These are phyloP conservation scores for Multifurca ochricompacta DNA, from an alignment of 768 basidiomycete genomes.

Conservation along the genomic window DNA sequence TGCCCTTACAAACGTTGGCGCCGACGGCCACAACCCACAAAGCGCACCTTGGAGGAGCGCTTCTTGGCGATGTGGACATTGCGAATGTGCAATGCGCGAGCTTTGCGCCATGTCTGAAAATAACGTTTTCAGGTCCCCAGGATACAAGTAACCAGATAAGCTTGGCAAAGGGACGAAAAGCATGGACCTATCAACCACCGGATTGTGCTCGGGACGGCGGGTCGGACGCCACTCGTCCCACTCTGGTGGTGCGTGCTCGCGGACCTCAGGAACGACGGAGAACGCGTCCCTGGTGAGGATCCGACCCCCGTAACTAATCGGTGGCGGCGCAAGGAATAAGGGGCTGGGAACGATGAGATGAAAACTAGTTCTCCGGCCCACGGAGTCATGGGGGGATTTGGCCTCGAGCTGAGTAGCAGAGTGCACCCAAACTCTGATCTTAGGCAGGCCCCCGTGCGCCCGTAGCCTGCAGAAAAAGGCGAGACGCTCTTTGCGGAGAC, in stretches of 20 bases:
- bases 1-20: slow-evolving; percentile 2
- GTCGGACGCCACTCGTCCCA: slow-evolving; percentile 11
- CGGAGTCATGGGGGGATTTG: slow-evolving; percentile 4
- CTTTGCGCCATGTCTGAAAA: slow-evolving; percentile 2
- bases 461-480: slow-evolving; percentile 7
- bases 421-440: background rate
- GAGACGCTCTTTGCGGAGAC: slow-evolving; percentile 11
- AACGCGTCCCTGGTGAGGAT: background rate
- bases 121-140: background rate
- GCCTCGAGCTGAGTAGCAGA: background rate
- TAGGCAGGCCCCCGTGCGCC: background rate
- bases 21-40: background rate
- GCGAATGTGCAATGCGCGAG: background rate
- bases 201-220: slow-evolving; percentile 1
- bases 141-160: background rate
- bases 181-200: background rate
- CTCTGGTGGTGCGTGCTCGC: background rate
- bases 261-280: slow-evolving; percentile 2
- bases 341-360: slow-evolving; percentile 1
- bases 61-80: background rate
- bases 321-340: slow-evolving; percentile 7
- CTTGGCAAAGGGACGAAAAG: slow-evolving; percentile 4
- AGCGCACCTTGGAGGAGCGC: background rate
- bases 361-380: background rate
- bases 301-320: background rate